Evolutionary conservation across 192 early-diverging fungal genomes (phyloP).

Genomic region (Neocallimastix lanati): DNA sequence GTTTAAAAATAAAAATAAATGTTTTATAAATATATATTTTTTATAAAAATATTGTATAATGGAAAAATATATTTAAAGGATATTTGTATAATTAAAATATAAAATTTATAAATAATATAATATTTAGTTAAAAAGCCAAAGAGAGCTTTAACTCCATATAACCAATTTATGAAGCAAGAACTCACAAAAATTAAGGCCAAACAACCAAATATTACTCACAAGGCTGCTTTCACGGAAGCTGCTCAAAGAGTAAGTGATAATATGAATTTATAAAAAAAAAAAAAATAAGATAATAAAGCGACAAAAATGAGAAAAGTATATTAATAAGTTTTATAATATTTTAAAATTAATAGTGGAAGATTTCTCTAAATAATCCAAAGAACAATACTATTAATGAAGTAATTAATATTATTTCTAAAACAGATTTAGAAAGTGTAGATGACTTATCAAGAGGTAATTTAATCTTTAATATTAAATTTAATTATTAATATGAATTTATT

Average conservation of each 20-base stretch:
- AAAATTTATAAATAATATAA: too few relatives aligned
- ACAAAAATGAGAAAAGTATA: too few relatives aligned
- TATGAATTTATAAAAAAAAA: too few relatives aligned
- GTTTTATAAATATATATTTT: too few relatives aligned
- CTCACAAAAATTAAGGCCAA: constrained; percentile 42
- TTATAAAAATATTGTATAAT: too few relatives aligned
- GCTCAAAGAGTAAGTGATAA: constrained; percentile 15
- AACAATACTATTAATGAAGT: not conserved
- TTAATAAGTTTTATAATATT: too few relatives aligned
- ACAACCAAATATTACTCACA: constrained; percentile 39
- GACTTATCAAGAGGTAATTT: not conserved
- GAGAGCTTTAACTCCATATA: constrained; percentile 28
- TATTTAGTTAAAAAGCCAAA: constrained; percentile 8
- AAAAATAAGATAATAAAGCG: too few relatives aligned
- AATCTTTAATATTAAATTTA: too few relatives aligned
- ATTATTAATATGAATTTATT: too few relatives aligned
- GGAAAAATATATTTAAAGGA: too few relatives aligned
- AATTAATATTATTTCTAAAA: not conserved
- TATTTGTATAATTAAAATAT: too few relatives aligned
- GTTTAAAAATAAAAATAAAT: too few relatives aligned
- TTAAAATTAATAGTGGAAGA: constrained; percentile 23
- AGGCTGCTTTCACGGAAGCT: constrained; percentile 48
- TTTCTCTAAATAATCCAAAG: constrained; percentile 27
- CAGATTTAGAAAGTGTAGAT: not conserved
- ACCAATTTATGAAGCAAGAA: constrained; percentile 54